These are phyloP conservation scores for Colletotrichum destructivum DNA, from an alignment of 2,329 filamentous ascomycete species.

Conservation along the genomic window DNA sequence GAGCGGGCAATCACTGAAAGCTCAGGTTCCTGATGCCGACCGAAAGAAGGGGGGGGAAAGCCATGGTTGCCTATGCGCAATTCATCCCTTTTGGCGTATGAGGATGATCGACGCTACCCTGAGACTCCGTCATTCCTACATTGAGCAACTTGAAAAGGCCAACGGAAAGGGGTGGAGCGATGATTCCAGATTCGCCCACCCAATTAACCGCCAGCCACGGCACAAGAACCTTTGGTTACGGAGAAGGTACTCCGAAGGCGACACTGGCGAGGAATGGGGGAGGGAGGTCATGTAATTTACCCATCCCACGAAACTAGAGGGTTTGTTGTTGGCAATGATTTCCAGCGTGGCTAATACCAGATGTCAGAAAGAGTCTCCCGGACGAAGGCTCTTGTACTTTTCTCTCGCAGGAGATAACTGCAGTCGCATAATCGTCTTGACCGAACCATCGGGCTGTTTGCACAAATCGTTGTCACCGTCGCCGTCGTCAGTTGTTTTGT, in stretches of 20 bases:
- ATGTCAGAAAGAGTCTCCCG: background rate
- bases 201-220: background rate
- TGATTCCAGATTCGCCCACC: background rate
- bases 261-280: background rate
- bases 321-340: background rate
- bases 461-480: background rate
- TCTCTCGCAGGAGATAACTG: background rate
- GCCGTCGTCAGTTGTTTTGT: no score
- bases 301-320: background rate
- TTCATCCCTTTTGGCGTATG: slow-evolving; percentile 1
- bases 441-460: background rate
- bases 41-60: background rate
- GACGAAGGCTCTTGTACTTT: background rate
- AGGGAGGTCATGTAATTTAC: slow-evolving; percentile 6
- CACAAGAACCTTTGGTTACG: background rate
- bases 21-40: slow-evolving; percentile 21
- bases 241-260: slow-evolving; percentile 1
- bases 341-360: background rate
- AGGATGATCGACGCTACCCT: background rate
- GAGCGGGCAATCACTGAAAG: slow-evolving; percentile 1
- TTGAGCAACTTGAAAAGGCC: slow-evolving; percentile 3
- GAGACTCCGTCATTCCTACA: slow-evolving; percentile 5
- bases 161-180: slow-evolving; percentile 1
- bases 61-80: slow-evolving; percentile 22
- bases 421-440: background rate